Percentiles rank a stretch among this genome's conserved stretches.
phyloP scores from a whole-genome alignment of 1,284 basidiomycete genomes.

The Fomitopsis betulina region DNA sequence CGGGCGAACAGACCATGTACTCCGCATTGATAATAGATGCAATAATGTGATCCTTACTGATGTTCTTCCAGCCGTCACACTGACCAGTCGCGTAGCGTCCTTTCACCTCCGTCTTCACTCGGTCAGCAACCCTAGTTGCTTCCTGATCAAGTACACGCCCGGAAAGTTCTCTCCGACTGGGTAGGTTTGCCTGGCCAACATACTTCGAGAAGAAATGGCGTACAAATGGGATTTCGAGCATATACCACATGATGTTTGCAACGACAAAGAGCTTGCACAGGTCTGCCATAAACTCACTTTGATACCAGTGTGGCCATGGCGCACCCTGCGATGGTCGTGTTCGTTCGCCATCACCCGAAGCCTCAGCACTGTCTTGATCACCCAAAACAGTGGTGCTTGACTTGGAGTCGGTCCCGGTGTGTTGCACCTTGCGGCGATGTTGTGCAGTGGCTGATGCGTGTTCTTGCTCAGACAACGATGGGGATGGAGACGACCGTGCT shows the following conservation, averaged over 20 bases:
- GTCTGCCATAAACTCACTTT: slow-evolving; percentile 7
- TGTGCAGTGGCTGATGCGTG: too few species aligned
- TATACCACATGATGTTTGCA: slow-evolving; percentile 3
- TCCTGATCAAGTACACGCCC: slow-evolving; percentile 8
- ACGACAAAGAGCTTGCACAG: slow-evolving; percentile 7
- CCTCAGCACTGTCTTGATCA: background rate
- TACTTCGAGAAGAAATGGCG: slow-evolving; percentile 8
- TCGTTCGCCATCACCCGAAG: background rate
- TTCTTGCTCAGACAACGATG: too few species aligned
- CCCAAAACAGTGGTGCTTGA: too few species aligned
- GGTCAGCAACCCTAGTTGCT: slow-evolving; percentile 13
- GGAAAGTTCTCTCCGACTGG: slow-evolving; percentile 1
- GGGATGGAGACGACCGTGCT: too few species aligned
- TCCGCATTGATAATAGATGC: slow-evolving; percentile 5
- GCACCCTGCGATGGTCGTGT: background rate
- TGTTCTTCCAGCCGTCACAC: slow-evolving; percentile 32
- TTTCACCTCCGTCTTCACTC: background rate
- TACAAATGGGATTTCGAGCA: slow-evolving; percentile 3
- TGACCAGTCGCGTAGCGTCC: slow-evolving; percentile 16
- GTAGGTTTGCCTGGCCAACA: slow-evolving; percentile 1
- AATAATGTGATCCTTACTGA: slow-evolving; percentile 19
- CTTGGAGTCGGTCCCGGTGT: background rate
- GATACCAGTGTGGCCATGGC: background rate
- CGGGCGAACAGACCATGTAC: slow-evolving; percentile 9
- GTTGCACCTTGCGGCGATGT: background rate